A percentile compares a stretch with the other conserved stretches of the same genome.
Evolutionary conservation across 2,329 filamentous ascomycete genomes (phyloP).

Genomic region (Chaetomium strumarium): DNA sequence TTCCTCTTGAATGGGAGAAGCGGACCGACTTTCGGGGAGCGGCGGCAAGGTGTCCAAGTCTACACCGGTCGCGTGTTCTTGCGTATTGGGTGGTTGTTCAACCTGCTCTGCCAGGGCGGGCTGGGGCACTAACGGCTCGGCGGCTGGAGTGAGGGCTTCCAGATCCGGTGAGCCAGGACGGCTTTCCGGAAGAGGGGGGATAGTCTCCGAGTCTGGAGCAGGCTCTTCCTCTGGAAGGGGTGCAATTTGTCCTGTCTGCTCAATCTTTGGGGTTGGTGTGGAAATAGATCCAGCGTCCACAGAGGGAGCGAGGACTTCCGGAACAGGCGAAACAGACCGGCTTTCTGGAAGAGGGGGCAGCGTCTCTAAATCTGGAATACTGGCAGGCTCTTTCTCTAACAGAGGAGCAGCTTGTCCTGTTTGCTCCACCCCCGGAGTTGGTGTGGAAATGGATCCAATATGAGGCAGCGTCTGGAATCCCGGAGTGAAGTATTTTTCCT

Average conservation of each 20-base stretch:
- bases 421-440: too few species aligned
- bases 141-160: not conserved
- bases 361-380: not conserved
- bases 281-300: too few species aligned
- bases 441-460: too few species aligned
- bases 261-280: too few species aligned
- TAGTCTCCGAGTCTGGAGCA: not conserved
- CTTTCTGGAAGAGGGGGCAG: conserved; percentile 8
- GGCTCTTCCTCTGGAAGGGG: too few species aligned
- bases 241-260: too few species aligned
- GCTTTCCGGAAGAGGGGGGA: conserved; percentile 3
- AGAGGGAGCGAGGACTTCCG: not conserved
- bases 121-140: not conserved
- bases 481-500: not conserved
- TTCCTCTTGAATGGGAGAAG: not conserved
- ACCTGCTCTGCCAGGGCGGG: not conserved
- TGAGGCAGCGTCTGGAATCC: too few species aligned
- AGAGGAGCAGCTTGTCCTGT: too few species aligned
- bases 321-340: not conserved
- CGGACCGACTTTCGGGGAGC: conserved; percentile 9
- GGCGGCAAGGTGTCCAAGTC: conserved; percentile 2
- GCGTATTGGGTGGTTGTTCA: not conserved
- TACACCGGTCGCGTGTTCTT: not conserved
- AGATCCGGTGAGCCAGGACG: not conserved
- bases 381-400: too few species aligned